phyloP scores from a whole-genome alignment of 352 stramenopile genomes.

The Globisporangium paroecandrum region DNA sequence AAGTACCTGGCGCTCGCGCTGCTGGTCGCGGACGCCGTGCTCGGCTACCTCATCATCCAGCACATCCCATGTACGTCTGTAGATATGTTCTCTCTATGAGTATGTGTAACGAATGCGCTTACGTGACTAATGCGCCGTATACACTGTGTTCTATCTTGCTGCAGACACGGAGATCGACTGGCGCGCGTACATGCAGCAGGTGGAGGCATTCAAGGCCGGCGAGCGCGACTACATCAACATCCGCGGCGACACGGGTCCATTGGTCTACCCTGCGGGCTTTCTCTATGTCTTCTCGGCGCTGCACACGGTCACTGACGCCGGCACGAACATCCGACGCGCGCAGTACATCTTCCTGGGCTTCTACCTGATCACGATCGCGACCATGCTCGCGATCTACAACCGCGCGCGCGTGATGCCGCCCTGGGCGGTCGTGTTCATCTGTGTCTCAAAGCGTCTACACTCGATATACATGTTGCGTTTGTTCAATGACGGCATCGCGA shows the following conservation, averaged over 20 bases:
- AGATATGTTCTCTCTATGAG: not conserved
- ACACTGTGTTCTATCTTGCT: not conserved
- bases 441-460: conserved; percentile 95
- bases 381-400: conserved; percentile 90
- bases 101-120: not conserved
- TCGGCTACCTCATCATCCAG: conserved; percentile 82
- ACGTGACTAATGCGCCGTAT: not conserved
- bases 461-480: conserved; percentile 98
- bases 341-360: conserved; percentile 95
- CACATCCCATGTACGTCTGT: conserved; percentile 56
- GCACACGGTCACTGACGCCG: conserved; percentile 86
- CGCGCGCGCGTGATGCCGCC: conserved; percentile 67
- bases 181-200: conserved; percentile 99
- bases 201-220: conserved; percentile 89
- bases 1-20: conserved; percentile 53
- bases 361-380: conserved; percentile 90
- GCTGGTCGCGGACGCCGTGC: conserved; percentile 50
- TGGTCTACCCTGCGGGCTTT: conserved; percentile 98
- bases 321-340: conserved; percentile 79
- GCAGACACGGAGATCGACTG: conserved; percentile 99
- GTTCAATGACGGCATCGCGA: conserved; percentile 98
- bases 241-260: conserved; percentile 92
- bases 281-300: conserved; percentile 96
- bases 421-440: conserved; percentile 90
- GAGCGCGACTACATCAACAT: conserved; percentile 97